Evolutionary conservation across 768 basidiomycete genomes (phyloP).

Genomic region (Pleurotus salmoneostramineus): DNA sequence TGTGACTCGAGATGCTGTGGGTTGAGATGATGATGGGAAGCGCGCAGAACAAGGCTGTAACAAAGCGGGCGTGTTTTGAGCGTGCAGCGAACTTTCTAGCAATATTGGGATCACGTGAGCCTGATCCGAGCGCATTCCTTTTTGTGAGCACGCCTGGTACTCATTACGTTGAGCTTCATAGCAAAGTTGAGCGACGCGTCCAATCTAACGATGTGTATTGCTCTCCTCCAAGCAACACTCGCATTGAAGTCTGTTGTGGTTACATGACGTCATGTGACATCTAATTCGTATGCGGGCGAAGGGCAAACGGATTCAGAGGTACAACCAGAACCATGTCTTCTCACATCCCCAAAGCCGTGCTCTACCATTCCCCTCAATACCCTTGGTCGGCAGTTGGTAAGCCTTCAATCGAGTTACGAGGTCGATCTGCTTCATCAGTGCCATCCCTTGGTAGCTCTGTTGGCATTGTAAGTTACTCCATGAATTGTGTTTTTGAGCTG

Average conservation of each 20-base stretch:
- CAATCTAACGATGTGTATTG: too few species aligned
- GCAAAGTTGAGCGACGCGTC: too few species aligned
- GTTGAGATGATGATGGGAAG: neutral
- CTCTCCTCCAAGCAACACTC: neutral
- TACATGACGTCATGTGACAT: conserved; percentile 2
- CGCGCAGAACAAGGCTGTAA: neutral
- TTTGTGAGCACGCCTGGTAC: too few species aligned
- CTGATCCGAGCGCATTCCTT: neutral
- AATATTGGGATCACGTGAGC: conserved; percentile 5
- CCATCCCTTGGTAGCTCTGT: conserved; percentile 32
- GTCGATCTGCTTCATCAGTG: neutral
- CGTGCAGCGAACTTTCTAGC: conserved; percentile 8
- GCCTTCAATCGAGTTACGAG: conserved; percentile 11
- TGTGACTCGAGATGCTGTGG: neutral
- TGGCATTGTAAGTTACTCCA: conserved; percentile 45
- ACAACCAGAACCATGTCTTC: conserved; percentile 21
- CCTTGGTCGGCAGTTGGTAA: conserved; percentile 65
- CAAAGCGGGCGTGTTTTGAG: neutral
- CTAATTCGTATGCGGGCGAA: conserved; percentile 1
- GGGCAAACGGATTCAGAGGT: conserved; percentile 6
- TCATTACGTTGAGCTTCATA: too few species aligned
- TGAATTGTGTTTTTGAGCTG: neutral
- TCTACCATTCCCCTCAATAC: conserved; percentile 63
- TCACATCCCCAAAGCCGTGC: conserved; percentile 67
- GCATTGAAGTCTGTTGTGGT: neutral